phyloP scores from a whole-genome alignment of 371 early-diverging fungal species.

The Mucor racemosus region DNA sequence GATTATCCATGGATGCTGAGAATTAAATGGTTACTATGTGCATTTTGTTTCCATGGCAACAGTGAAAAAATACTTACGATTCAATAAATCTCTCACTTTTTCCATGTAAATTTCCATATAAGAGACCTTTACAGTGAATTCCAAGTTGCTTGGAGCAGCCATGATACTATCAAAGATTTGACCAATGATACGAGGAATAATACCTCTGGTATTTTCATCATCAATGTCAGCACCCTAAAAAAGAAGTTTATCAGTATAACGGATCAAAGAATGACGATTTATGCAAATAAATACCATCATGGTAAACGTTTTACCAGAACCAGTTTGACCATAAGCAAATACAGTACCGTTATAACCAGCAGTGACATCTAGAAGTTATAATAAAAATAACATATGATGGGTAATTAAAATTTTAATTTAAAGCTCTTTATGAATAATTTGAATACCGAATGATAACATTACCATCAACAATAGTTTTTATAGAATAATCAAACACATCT shows the following conservation, averaged over 20 bases:
- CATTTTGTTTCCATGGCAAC: neutral
- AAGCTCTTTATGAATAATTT: neutral
- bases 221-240: conserved; percentile 94
- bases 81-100: conserved; percentile 94
- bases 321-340: conserved; percentile 99
- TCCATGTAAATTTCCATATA: conserved; percentile 99
- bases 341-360: conserved; percentile 96
- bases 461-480: conserved; percentile 92
- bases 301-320: conserved; percentile 98
- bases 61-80: conserved; percentile 57
- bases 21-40: neutral
- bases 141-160: conserved; percentile 84
- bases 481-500: conserved; percentile 88
- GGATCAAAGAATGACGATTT: too few species aligned
- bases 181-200: conserved; percentile 94
- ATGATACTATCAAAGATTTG: conserved; percentile 87
- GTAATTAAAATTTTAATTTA: conserved; percentile 6
- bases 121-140: conserved; percentile 94
- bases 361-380: conserved; percentile 59
- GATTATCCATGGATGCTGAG: conserved; percentile 82
- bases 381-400: neutral
- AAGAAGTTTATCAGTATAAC: conserved; percentile 6
- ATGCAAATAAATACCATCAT: conserved; percentile 78
- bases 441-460: conserved; percentile 10
- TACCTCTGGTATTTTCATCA: conserved; percentile 86